phyloP scores from a whole-genome alignment of 2,329 filamentous ascomycete species.

The Talaromyces rugulosus region DNA sequence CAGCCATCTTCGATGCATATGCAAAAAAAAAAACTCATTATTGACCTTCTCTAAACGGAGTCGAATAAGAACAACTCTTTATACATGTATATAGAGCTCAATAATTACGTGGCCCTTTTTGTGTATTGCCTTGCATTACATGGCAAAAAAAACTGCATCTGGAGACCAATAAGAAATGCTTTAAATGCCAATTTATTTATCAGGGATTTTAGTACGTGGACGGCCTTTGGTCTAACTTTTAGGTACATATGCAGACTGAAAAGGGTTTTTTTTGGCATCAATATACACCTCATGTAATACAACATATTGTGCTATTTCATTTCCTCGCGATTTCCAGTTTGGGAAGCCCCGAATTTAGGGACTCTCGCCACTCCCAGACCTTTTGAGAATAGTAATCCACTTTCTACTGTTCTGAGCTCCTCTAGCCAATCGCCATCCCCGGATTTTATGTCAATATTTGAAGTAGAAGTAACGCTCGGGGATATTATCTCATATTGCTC shows the following conservation, averaged over 20 bases:
- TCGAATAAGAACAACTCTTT: background rate
- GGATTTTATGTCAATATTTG: background rate
- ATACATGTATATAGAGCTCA: background rate
- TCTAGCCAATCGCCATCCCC: too few species aligned
- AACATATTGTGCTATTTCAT: background rate
- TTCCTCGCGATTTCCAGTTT: background rate
- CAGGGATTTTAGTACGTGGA: background rate
- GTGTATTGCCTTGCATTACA: too few species aligned
- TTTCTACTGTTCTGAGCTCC: too few species aligned
- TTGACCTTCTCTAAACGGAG: too few species aligned
- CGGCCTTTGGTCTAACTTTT: background rate
- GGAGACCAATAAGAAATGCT: background rate
- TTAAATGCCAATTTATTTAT: background rate
- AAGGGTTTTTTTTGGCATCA: background rate
- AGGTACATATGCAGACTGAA: background rate
- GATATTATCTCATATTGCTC: too few species aligned
- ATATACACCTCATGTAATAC: background rate
- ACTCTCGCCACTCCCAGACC: too few species aligned
- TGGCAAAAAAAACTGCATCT: background rate
- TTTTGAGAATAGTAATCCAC: too few species aligned
- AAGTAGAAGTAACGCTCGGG: background rate
- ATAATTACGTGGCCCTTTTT: background rate
- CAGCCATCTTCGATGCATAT: background rate
- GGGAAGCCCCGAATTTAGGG: too few species aligned
- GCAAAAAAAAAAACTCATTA: background rate